phyloP scores from a whole-genome alignment of 176 grass and related monocot genomes.

The Bromus sterilis region DNA sequence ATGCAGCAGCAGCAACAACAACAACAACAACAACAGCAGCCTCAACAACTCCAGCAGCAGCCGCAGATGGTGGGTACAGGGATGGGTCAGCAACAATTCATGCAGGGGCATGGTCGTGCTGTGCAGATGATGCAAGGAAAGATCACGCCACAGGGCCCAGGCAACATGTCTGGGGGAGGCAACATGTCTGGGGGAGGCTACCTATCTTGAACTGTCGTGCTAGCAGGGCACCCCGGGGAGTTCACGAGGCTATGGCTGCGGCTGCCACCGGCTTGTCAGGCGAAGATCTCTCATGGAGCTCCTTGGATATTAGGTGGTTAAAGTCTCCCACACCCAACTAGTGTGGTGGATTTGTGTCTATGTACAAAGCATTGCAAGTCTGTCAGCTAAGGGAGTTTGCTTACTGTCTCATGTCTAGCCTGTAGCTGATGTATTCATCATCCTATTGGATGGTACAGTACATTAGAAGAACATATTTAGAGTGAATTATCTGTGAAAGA shows the following conservation, averaged over 20 bases:
- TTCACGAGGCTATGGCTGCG: not conserved
- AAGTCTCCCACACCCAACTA: not conserved
- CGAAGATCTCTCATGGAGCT: not conserved
- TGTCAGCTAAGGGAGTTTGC: not conserved
- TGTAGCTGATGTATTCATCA: not conserved
- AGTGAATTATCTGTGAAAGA: not conserved
- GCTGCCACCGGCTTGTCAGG: not conserved
- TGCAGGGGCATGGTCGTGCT: constrained; percentile 51
- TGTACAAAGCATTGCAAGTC: not conserved
- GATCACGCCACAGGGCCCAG: constrained; percentile 34
- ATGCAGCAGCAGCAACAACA: constrained; percentile 31
- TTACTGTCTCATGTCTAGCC: not conserved
- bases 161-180: constrained; percentile 53
- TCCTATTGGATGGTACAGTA: not conserved
- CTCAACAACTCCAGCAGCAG: constrained; percentile 30
- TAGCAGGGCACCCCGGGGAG: not conserved
- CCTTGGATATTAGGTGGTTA: not conserved
- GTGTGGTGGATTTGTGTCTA: not conserved
- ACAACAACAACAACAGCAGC: constrained; percentile 35
- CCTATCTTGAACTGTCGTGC: constrained; percentile 27
- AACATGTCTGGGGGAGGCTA: constrained; percentile 61
- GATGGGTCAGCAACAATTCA: constrained; percentile 64
- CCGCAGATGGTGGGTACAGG: constrained; percentile 53
- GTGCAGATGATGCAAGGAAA: constrained; percentile 82
- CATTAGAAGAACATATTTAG: not conserved